phyloP scores from a whole-genome alignment of 352 stramenopile species.

The Pythium rishiriense region DNA sequence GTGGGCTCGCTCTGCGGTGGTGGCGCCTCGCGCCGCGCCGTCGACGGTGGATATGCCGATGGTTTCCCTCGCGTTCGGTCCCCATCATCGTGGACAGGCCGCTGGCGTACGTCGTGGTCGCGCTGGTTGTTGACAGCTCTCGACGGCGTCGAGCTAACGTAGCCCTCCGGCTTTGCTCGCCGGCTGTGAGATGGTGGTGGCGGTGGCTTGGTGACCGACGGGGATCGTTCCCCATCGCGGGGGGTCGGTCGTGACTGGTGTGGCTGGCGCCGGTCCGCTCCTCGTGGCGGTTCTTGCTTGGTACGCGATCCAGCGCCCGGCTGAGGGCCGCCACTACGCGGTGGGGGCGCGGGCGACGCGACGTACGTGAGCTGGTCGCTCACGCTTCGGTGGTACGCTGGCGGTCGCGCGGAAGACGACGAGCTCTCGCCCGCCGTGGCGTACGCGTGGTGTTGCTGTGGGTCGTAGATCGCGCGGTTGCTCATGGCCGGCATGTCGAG shows the following conservation, averaged over 20 bases:
- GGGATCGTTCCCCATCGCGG: neutral
- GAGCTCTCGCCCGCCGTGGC: too few species aligned
- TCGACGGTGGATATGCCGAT: constrained; percentile 4
- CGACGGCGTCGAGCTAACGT: neutral
- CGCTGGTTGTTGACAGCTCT: neutral
- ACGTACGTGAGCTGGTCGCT: constrained; percentile 20
- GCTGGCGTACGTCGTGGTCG: neutral
- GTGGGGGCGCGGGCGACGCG: neutral
- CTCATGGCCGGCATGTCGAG: constrained; percentile 5
- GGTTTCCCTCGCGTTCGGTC: neutral
- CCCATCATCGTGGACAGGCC: neutral
- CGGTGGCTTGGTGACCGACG: neutral
- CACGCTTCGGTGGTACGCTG: constrained; percentile 16
- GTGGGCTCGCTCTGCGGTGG: constrained; percentile 29
- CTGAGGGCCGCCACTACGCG: neutral
- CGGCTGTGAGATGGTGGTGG: neutral
- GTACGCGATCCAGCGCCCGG: neutral
- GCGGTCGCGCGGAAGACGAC: constrained; percentile 3
- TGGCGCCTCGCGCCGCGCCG: neutral
- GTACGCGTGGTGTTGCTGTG: neutral
- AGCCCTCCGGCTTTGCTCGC: neutral
- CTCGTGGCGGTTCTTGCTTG: constrained; percentile 10
- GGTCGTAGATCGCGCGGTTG: constrained; percentile 11
- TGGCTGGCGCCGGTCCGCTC: neutral
- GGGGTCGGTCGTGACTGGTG: neutral